Evolutionary conservation across 2,329 filamentous ascomycete species (phyloP).

Genomic region (Epichloe baconii): DNA sequence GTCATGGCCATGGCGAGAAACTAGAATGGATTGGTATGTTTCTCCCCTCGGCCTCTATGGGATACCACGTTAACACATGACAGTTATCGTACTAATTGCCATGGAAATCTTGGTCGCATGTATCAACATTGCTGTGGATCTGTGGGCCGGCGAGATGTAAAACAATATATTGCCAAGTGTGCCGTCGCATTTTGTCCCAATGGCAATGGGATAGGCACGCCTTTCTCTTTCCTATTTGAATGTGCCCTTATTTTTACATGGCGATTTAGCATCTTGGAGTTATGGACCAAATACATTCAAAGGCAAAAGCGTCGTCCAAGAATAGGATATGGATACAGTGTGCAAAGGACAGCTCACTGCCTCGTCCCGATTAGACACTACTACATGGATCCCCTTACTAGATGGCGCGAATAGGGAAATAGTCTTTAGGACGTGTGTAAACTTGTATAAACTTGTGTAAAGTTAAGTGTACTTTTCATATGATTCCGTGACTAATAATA

Average conservation of each 20-base stretch:
- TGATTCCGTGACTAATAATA: no score
- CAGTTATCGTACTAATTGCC: slow-evolving; percentile 89
- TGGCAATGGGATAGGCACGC: no score
- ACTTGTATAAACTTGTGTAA: no score
- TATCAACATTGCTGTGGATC: slow-evolving; percentile 88
- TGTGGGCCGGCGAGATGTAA: slow-evolving; percentile 45
- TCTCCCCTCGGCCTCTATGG: neutral
- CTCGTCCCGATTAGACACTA: no score
- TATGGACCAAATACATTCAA: no score
- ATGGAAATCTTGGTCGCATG: slow-evolving; percentile 87
- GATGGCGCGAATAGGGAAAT: no score
- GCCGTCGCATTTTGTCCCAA: neutral
- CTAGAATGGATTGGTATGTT: slow-evolving; percentile 75
- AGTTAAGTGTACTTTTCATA: no score
- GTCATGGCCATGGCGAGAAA: slow-evolving; percentile 82
- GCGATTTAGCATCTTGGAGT: neutral
- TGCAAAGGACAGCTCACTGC: no score
- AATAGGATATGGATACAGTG: no score
- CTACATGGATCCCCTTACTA: no score
- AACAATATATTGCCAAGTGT: neutral
- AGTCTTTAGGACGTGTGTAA: no score
- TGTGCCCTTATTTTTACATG: neutral
- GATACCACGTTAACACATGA: slow-evolving; percentile 7
- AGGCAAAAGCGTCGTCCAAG: no score
- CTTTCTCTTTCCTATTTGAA: neutral